Percentiles rank a stretch among this genome's conserved stretches.
These are phyloP conservation scores for Taphrina communis DNA, from an alignment of 1,139 yeast genomes.

Conservation along the genomic window DNA sequence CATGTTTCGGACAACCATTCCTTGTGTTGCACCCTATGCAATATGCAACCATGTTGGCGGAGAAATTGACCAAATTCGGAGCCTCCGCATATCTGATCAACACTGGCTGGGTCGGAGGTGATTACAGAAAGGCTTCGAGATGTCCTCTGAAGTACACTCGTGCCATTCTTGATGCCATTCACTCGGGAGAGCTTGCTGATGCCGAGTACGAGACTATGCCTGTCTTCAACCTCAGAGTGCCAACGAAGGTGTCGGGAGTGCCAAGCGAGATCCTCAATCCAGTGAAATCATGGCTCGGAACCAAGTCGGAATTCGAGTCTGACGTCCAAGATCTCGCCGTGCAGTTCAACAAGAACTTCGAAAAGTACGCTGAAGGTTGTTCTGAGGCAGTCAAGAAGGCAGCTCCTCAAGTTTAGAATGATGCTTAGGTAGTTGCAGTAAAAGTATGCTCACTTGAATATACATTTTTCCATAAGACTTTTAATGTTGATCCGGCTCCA, in stretches of 20 bases:
- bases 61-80: constrained; percentile 85
- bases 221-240: constrained; percentile 84
- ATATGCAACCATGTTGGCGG: constrained; percentile 95
- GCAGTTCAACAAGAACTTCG: constrained; percentile 84
- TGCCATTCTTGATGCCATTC: constrained; percentile 93
- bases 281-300: constrained; percentile 78
- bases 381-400: constrained; percentile 89
- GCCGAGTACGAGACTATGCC: constrained; percentile 85
- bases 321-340: constrained; percentile 78
- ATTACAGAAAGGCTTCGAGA: constrained; percentile 82
- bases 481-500: no score
- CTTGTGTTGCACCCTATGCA: constrained; percentile 97
- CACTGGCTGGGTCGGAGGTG: constrained; percentile 98
- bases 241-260: constrained; percentile 79
- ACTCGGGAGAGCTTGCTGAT: constrained; percentile 82
- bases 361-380: constrained; percentile 80
- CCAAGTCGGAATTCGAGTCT: constrained; percentile 63
- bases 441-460: no score
- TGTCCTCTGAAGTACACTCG: constrained; percentile 98
- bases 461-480: no score
- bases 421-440: no score
- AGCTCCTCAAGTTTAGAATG: constrained; percentile 63
- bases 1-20: constrained; percentile 99
- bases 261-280: constrained; percentile 90
- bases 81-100: constrained; percentile 96